A percentile compares a stretch with the other conserved stretches of the same genome.
Conservation (phyloP, 257 asterid species). For the Plectranthus barbatus region DNA sequence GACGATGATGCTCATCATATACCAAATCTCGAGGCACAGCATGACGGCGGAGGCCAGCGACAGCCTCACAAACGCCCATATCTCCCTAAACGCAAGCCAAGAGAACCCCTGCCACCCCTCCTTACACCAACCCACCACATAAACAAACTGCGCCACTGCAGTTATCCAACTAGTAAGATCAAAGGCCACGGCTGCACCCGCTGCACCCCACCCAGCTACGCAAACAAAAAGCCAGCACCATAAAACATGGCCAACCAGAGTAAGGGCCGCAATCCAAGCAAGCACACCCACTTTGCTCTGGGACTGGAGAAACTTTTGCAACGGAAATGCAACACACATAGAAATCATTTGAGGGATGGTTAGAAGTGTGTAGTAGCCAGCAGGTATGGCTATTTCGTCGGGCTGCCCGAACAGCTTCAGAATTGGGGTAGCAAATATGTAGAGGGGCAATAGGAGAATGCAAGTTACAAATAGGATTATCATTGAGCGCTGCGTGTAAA, state of each 20-base stretch:
- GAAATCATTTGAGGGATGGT: slow-evolving; percentile 61
- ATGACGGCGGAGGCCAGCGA: slow-evolving; percentile 82
- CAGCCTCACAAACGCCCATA: slow-evolving; percentile 74
- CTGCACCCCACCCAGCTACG: slow-evolving; percentile 45
- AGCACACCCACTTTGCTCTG: slow-evolving; percentile 68
- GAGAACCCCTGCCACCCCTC: slow-evolving; percentile 90
- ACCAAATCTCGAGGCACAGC: slow-evolving; percentile 88
- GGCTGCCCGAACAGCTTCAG: slow-evolving; percentile 62
- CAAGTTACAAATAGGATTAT: slow-evolving; percentile 44
- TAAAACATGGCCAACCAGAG: slow-evolving; percentile 34
- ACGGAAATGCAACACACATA: slow-evolving; percentile 46
- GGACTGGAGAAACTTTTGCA: slow-evolving; percentile 73
- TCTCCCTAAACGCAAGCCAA: slow-evolving; percentile 46
- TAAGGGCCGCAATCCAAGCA: slow-evolving; percentile 45
- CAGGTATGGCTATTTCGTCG: slow-evolving; percentile 45
- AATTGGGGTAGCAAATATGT: slow-evolving; percentile 66
- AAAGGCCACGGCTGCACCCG: slow-evolving; percentile 58
- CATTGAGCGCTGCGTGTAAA: slow-evolving; percentile 73
- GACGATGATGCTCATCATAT: slow-evolving; percentile 66
- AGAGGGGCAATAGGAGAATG: slow-evolving; percentile 44
- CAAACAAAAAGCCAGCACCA: slow-evolving; percentile 53
- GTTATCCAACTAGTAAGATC: slow-evolving; percentile 47
- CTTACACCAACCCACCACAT: slow-evolving; percentile 70
- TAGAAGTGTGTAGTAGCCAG: slow-evolving; percentile 50
- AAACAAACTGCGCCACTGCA: slow-evolving; percentile 46